phyloP scores from a whole-genome alignment of 1,284 basidiomycete species.

The Puccinia triticina region DNA sequence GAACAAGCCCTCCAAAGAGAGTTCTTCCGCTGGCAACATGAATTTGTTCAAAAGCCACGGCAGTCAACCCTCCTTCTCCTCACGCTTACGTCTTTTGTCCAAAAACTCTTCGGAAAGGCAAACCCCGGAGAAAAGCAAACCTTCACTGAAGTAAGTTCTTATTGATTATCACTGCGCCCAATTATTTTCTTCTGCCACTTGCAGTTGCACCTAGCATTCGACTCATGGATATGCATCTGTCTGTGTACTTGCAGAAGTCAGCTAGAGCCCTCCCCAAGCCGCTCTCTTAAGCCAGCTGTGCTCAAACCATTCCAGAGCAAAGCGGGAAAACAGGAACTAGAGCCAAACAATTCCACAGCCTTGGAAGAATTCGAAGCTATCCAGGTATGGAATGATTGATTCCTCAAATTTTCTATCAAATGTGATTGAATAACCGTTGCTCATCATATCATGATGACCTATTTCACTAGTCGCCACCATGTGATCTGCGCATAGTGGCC shows the following conservation, averaged over 20 bases:
- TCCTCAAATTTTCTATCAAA: background rate
- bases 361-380: conserved; percentile 15
- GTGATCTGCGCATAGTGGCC: conserved; percentile 10
- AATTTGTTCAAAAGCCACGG: conserved; percentile 2
- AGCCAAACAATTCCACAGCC: background rate
- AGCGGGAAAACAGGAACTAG: background rate
- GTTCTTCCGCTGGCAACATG: background rate
- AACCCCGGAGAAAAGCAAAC: background rate
- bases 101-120: conserved; percentile 7
- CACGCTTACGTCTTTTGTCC: conserved; percentile 23
- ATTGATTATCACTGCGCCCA: background rate
- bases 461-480: background rate
- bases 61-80: conserved; percentile 13
- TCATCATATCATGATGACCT: background rate
- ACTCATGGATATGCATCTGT: background rate
- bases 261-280: background rate
- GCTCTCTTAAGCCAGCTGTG: background rate
- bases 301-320: conserved; percentile 18
- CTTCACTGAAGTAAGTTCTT: conserved; percentile 14
- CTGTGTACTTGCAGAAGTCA: background rate
- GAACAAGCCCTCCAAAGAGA: conserved; percentile 8
- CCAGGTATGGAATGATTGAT: background rate
- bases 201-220: background rate
- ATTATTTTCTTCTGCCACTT: background rate
- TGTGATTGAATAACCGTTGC: background rate